These are phyloP conservation scores for Mycena vitilis DNA, from an alignment of 768 basidiomycete species.

Conservation along the genomic window DNA sequence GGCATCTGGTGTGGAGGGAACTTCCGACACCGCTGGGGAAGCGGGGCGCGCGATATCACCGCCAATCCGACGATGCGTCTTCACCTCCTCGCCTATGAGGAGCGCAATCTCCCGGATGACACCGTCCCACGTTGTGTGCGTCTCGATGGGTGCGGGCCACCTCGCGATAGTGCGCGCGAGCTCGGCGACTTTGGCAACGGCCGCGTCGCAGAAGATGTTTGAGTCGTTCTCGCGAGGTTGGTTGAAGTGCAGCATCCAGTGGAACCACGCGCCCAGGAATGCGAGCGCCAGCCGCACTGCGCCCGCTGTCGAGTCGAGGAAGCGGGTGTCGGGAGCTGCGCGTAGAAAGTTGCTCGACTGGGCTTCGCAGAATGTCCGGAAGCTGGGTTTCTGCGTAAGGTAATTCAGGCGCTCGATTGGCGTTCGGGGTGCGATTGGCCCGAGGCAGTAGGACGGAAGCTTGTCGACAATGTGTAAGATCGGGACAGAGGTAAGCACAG, in stretches of 20 bases:
- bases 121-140: constrained; percentile 10
- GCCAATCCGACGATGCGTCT: background rate
- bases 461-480: constrained; percentile 71
- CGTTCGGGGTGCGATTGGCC: constrained; percentile 37
- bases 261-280: constrained; percentile 79
- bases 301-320: constrained; percentile 74
- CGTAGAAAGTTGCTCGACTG: constrained; percentile 73
- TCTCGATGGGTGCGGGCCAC: constrained; percentile 29
- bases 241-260: constrained; percentile 52
- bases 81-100: constrained; percentile 23
- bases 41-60: background rate
- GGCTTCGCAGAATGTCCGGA: constrained; percentile 77
- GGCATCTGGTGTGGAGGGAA: background rate
- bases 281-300: constrained; percentile 75
- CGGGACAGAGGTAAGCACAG: constrained; percentile 78
- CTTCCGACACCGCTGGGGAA: too few relatives aligned
- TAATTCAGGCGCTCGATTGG: constrained; percentile 55
- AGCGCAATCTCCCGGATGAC: constrained; percentile 22
- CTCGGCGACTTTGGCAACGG: constrained; percentile 46
- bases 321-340: constrained; percentile 63
- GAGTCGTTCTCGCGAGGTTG: constrained; percentile 9
- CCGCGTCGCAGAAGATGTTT: constrained; percentile 48
- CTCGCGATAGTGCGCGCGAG: constrained; percentile 45
- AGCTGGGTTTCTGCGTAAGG: constrained; percentile 67
- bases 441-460: constrained; percentile 78